phyloP scores from a whole-genome alignment of 139 green algal genomes.

The Tetratostichococcus sp. region DNA sequence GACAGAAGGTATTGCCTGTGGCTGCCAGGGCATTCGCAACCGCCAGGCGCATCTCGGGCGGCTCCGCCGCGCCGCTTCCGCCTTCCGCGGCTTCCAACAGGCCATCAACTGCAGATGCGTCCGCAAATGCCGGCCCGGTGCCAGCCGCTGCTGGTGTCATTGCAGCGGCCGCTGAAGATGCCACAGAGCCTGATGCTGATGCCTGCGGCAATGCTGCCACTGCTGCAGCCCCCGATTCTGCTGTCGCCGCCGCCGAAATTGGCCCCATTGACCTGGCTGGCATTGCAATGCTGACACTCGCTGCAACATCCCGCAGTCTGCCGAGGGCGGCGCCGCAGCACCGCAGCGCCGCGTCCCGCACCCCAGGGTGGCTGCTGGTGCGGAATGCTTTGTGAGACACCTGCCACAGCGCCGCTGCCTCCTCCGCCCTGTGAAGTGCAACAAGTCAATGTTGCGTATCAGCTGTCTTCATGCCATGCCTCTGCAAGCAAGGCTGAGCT shows the following conservation, averaged over 20 bases:
- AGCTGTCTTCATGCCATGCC: too few species aligned
- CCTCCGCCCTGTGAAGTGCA: neutral
- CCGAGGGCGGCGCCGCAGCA: constrained; percentile 30
- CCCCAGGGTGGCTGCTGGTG: constrained; percentile 2
- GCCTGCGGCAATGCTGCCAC: too few species aligned
- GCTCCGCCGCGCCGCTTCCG: constrained; percentile 27
- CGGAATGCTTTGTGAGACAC: neutral
- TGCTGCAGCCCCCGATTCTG: too few species aligned
- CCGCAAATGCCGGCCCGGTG: neutral
- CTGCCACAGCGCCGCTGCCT: neutral
- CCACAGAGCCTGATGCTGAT: too few species aligned
- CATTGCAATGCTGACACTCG: constrained; percentile 1
- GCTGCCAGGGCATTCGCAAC: constrained; percentile 41
- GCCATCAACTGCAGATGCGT: neutral
- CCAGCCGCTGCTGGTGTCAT: neutral
- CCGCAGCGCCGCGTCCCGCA: constrained; percentile 9
- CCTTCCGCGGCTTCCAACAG: constrained; percentile 20
- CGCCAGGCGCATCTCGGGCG: constrained; percentile 49
- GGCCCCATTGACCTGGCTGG: neutral
- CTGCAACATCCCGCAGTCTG: neutral
- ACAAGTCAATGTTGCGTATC: too few species aligned
- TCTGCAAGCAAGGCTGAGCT: too few species aligned
- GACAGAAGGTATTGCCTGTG: too few species aligned
- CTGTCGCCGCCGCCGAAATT: neutral
- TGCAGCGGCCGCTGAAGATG: too few species aligned